Evolutionary conservation across 2,329 filamentous ascomycete genomes (phyloP), one percentile per base, ranked within the genome.

Genomic region (Alternaria consortialis): DNA sequence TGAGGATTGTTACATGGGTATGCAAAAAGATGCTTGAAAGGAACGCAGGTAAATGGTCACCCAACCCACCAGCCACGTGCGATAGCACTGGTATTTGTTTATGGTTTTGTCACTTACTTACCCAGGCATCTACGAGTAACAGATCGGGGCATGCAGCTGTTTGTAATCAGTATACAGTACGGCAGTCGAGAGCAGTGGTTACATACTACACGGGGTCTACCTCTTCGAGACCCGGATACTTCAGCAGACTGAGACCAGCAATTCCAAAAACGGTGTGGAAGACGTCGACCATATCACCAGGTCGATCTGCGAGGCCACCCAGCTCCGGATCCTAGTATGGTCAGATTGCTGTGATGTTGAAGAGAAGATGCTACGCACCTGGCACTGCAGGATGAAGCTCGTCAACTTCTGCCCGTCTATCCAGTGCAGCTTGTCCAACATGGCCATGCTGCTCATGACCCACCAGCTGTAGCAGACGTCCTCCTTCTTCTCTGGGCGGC

Each of bases 401-500:
- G 89, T 86, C 71, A 99, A 85, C 74, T 92, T 91, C 58, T 89
- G 84, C 51, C 89, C 87, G 81, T 99, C 92, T 75, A 99, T 96
- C 95, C 95, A 99, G 77, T 97, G 92, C 54, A 93, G 85, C 56
- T 90, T 89, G 55, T 86, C 89, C 68, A 99, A 91, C 85, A 98
- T 97, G 46, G 91, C 90, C 68, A 99, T 82, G 77, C 94, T 97
- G 75, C 92, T 94, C 74, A 94, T 83, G 44, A 98, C 95, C 95
- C 95, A 99, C 95, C 95, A 99, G 77, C 93, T 97, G 81, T 99
- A 99, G 82, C 95, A 99, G 13, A 97, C 94, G 77, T 99, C 95
- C 77, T 97, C 94, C 64, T 91, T 82, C 83, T 99, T 99, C 81
- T 98, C 95, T 0, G 95, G 95, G 50, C 95, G 87, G 3, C 95